A percentile compares a stretch with the other conserved stretches of the same genome.
Evolutionary conservation across 345 rosid species (phyloP).

Genomic region (Eutrema japonicum): DNA sequence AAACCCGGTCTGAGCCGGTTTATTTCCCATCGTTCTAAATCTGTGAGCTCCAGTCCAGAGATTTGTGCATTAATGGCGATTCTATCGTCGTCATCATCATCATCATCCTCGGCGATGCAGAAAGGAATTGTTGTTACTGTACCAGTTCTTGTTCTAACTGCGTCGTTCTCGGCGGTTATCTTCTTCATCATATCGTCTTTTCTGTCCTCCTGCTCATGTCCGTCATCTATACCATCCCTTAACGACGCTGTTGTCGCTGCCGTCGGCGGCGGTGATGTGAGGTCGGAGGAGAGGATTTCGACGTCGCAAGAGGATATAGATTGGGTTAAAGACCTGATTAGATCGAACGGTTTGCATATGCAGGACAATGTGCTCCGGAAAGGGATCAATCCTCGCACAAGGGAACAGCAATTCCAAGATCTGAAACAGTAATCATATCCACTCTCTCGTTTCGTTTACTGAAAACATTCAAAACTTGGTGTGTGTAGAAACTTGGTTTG

Average conservation of each 20-base stretch:
- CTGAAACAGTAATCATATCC: slow-evolving; percentile 56
- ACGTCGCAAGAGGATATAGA: slow-evolving; percentile 64
- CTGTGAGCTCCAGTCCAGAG: slow-evolving; percentile 1
- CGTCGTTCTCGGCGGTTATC: slow-evolving; percentile 56
- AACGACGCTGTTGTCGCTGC: slow-evolving; percentile 25
- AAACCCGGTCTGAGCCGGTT: slow-evolving; percentile 28
- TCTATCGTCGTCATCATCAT: slow-evolving; percentile 20
- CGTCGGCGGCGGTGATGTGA: slow-evolving; percentile 8
- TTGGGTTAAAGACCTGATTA: slow-evolving; percentile 87
- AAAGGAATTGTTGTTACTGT: slow-evolving; percentile 65
- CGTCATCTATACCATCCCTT: slow-evolving; percentile 41
- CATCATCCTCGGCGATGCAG: slow-evolving; percentile 44
- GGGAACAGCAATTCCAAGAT: slow-evolving; percentile 83
- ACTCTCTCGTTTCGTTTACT: background rate
- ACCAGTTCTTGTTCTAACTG: slow-evolving; percentile 63
- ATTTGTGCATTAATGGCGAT: slow-evolving; percentile 36
- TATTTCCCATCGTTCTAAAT: slow-evolving; percentile 1
- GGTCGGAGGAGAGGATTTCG: slow-evolving; percentile 45
- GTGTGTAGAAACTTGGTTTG: background rate
- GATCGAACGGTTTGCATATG: slow-evolving; percentile 81
- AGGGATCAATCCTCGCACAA: slow-evolving; percentile 92
- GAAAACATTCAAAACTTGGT: background rate
- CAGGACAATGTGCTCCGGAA: slow-evolving; percentile 79
- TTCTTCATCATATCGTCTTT: slow-evolving; percentile 67
- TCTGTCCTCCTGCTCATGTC: slow-evolving; percentile 62